Evolutionary conservation across 176 grass and related monocot species (phyloP).

Genomic region (Oryza coarctata): DNA sequence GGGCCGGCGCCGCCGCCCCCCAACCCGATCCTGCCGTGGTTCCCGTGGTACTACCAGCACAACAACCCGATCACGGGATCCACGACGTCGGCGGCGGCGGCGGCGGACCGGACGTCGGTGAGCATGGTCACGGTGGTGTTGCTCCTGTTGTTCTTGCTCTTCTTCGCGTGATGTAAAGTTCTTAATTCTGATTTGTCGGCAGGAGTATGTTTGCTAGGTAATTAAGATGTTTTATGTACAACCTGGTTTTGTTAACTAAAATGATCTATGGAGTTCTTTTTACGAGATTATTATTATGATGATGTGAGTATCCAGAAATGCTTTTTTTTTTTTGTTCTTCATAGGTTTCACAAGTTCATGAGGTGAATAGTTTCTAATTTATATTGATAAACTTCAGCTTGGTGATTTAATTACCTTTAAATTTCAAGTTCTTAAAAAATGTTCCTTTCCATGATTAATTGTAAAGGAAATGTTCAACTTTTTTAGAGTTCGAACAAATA

Average conservation of each 20-base stretch:
- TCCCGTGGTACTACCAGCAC: constrained; percentile 67
- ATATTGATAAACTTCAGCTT: neutral
- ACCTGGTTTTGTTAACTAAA: neutral
- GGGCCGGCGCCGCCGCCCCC: constrained; percentile 55
- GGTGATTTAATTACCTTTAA: neutral
- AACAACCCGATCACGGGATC: constrained; percentile 42
- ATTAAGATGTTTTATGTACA: neutral
- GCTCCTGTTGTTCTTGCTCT: neutral
- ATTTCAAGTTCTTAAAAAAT: neutral
- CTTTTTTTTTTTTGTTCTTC: neutral
- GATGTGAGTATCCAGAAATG: neutral
- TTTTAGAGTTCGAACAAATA: neutral
- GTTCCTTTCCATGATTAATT: neutral
- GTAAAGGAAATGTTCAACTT: neutral
- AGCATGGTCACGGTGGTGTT: neutral
- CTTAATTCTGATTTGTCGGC: neutral
- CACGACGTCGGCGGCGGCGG: constrained; percentile 14
- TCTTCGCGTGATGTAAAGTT: constrained; percentile 21
- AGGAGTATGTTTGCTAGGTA: neutral
- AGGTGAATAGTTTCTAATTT: neutral
- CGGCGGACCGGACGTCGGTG: neutral
- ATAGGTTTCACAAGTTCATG: neutral
- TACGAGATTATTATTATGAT: neutral
- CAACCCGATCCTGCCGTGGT: constrained; percentile 58
- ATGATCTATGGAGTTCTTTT: neutral